Evolutionary conservation across 768 basidiomycete species (phyloP).

Genomic region (Rhizopogon sp.): DNA sequence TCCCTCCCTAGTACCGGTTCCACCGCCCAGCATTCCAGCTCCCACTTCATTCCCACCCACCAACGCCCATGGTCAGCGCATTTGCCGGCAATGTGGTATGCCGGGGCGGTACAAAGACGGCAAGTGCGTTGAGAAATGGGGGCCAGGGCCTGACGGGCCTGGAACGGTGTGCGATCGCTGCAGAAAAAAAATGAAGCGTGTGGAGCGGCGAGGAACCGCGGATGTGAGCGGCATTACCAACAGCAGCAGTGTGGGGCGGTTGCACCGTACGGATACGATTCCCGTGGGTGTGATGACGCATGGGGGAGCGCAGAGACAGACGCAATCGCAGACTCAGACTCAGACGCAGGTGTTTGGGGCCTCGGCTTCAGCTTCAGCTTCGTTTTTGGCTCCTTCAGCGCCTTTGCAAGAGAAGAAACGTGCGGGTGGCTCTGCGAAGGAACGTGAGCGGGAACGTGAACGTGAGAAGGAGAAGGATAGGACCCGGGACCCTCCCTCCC

Average conservation of each 20-base stretch:
- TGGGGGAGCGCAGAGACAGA: conserved; percentile 12
- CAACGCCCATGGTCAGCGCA: conserved; percentile 65
- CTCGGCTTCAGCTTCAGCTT: conserved; percentile 3
- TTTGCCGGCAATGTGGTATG: conserved; percentile 71
- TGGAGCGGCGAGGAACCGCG: conserved; percentile 64
- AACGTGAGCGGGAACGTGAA: conserved; percentile 12
- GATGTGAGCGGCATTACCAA: conserved; percentile 9
- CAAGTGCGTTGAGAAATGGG: conserved; percentile 87
- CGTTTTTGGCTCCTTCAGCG: background rate
- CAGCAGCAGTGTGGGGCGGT: conserved; percentile 9
- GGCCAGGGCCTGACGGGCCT: conserved; percentile 77
- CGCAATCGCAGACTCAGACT: conserved; percentile 19
- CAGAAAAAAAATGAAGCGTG: conserved; percentile 84
- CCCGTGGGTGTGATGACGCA: conserved; percentile 24
- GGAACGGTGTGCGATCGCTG: conserved; percentile 85
- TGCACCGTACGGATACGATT: conserved; percentile 28
- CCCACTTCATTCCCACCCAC: conserved; percentile 23
- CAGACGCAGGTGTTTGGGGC: conserved; percentile 19
- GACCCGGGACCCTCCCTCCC: conserved; percentile 19
- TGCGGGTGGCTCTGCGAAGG: conserved; percentile 1
- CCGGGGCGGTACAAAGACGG: conserved; percentile 78
- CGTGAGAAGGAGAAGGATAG: conserved; percentile 19
- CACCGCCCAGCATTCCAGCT: background rate
- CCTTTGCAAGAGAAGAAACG: background rate
- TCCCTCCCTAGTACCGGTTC: background rate